Evolutionary conservation across 2,329 filamentous ascomycete genomes (phyloP), one percentile per base, ranked within the genome.

Genomic region (Periconia sp.): DNA sequence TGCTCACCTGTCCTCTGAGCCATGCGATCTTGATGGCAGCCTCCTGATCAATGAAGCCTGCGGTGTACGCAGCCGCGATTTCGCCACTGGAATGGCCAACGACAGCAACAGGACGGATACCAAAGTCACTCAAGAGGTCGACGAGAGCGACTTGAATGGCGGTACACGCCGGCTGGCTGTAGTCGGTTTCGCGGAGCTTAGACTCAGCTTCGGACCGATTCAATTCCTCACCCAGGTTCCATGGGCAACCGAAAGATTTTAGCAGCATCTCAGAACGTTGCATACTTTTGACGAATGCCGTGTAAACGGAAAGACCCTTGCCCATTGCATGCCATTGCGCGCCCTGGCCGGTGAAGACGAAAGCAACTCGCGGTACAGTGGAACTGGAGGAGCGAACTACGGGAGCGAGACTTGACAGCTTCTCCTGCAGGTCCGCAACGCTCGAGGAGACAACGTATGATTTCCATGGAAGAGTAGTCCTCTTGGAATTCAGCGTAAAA

Each of bases 271-370:
- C 20, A 11, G 41, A 17, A 11, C 10, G 17, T 18, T 42, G 17
- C 10, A 42, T 15, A 18, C 13, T 18, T 20, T 42, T 42, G 11
- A 5, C 10, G 9, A n/a, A 64, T 1, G 20, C n/a, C 8, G 30
- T 27, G 18, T 30, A 37, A 13, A 35, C 27, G 40, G 30, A 74
- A 40, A 2, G 76, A 61, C 35, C 74, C 65, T 8, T 60, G 58
- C 74, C 73, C 74, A 77, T 77, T 3, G 64, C 66, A 0, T 52
- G 49, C 69, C 72, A 77, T 42, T 76, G 74, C 2, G 72, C 73
- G 30, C 75, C 74, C 41, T 77, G 75, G 2, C 75, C 74, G 0
- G 73, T 74, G 55, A 76, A 76, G 1, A 76, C 63, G 64, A 69
- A 75, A 2, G 62, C 63, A 30, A 55, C 11, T 42, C 37, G 23